Percentiles rank a stretch among this genome's conserved stretches.
These are phyloP conservation scores for Gynostemma pentaphyllum DNA, from an alignment of 306 rosid genomes.

Conservation along the genomic window DNA sequence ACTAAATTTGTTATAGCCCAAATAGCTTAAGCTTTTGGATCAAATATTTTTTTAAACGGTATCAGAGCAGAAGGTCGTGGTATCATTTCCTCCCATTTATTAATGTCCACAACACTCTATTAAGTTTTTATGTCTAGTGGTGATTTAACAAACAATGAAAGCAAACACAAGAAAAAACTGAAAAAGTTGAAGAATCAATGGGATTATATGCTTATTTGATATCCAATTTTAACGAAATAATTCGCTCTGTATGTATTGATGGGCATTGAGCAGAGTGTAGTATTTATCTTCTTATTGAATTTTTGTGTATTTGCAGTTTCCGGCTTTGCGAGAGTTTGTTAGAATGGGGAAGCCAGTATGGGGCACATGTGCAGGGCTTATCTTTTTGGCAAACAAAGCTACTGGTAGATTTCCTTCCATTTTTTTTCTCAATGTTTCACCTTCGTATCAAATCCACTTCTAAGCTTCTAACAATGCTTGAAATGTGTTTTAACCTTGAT, in stretches of 20 bases:
- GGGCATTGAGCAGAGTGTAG: background rate
- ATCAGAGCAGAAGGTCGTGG: no score
- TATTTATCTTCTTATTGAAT: background rate
- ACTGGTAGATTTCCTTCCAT: constrained; percentile 31
- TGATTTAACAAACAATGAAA: no score
- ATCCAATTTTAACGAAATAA: background rate
- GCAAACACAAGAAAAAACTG: no score
- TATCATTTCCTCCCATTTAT: no score
- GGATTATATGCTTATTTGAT: background rate
- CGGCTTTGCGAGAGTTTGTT: constrained; percentile 82
- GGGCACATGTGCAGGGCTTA: constrained; percentile 99
- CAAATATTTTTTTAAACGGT: no score
- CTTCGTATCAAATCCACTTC: background rate
- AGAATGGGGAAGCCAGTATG: constrained; percentile 91
- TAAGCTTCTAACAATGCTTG: background rate
- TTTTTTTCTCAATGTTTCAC: background rate
- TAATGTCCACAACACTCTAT: no score
- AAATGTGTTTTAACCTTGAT: constrained; percentile 7
- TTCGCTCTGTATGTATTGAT: background rate
- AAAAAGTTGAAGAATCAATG: background rate
- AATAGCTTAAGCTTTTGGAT: no score
- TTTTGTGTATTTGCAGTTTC: constrained; percentile 44
- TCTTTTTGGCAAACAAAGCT: constrained; percentile 84
- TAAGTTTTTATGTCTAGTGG: no score
- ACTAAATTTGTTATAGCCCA: no score